A percentile compares a stretch with the other conserved stretches of the same genome.
Conservation (phyloP, 257 asterid genomes). For the Scutellaria barbata region DNA sequence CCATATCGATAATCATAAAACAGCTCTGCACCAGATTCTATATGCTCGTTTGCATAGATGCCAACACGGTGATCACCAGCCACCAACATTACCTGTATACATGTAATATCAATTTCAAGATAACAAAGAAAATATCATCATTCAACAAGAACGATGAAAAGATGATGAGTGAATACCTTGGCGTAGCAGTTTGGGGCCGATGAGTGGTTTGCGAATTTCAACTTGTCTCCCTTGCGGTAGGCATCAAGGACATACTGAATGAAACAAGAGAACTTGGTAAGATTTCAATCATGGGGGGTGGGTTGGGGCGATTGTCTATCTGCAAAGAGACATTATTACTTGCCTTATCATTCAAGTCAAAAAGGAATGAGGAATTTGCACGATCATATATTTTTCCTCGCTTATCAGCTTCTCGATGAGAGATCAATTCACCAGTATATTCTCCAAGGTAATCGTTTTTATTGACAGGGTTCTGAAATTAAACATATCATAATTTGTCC, state of each 20-base stretch:
- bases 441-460: constrained; percentile 97
- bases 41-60: constrained; percentile 83
- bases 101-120: constrained; percentile 21
- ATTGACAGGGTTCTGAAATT: constrained; percentile 71
- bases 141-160: constrained; percentile 13
- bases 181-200: constrained; percentile 92
- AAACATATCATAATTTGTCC: constrained; percentile 19
- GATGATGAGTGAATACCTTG: constrained; percentile 57
- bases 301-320: background rate
- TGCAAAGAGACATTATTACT: constrained; percentile 32
- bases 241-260: constrained; percentile 97
- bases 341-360: constrained; percentile 89
- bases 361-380: constrained; percentile 92
- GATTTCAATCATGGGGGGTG: background rate
- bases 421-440: constrained; percentile 93
- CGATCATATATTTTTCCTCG: constrained; percentile 95
- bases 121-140: background rate
- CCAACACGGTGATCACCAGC: constrained; percentile 99
- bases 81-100: constrained; percentile 76
- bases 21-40: constrained; percentile 85
- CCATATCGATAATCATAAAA: constrained; percentile 94
- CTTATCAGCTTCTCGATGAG: constrained; percentile 96
- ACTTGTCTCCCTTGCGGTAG: constrained; percentile 91
- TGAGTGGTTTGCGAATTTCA: constrained; percentile 97
- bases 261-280: constrained; percentile 36